Evolutionary conservation across 257 asterid species (phyloP).

Genomic region (Ballota nigra): DNA sequence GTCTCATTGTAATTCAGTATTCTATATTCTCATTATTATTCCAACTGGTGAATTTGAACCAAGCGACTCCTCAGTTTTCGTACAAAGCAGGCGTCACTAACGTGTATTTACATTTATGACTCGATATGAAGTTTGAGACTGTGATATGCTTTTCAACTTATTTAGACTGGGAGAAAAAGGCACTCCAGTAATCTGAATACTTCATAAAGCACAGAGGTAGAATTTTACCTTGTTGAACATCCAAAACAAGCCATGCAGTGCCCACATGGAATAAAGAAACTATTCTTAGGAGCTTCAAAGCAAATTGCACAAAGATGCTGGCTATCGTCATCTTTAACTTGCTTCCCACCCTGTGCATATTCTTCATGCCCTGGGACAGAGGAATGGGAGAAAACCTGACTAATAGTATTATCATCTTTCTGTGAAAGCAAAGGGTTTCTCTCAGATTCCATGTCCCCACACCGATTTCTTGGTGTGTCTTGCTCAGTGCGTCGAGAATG

Average conservation of each 20-base stretch:
- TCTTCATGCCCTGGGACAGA: slow-evolving; percentile 46
- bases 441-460: slow-evolving; percentile 34
- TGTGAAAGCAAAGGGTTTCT: slow-evolving; percentile 56
- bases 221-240: slow-evolving; percentile 66
- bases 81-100: background rate
- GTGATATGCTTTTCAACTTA: background rate
- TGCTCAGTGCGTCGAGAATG: slow-evolving; percentile 27
- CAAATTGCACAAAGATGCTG: slow-evolving; percentile 71
- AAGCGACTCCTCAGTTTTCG: background rate
- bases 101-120: background rate
- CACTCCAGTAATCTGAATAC: background rate
- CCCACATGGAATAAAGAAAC: slow-evolving; percentile 89
- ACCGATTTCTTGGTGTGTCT: slow-evolving; percentile 31
- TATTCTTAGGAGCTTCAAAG: slow-evolving; percentile 79
- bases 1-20: too few relatives aligned
- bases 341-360: slow-evolving; percentile 35
- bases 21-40: too few relatives aligned
- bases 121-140: background rate
- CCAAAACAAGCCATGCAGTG: slow-evolving; percentile 80
- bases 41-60: too few relatives aligned
- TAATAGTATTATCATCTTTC: slow-evolving; percentile 47
- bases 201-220: background rate
- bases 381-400: slow-evolving; percentile 55
- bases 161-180: background rate
- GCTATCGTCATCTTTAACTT: slow-evolving; percentile 40